phyloP scores from a whole-genome alignment of 345 rosid species.

The Firmiana major region DNA sequence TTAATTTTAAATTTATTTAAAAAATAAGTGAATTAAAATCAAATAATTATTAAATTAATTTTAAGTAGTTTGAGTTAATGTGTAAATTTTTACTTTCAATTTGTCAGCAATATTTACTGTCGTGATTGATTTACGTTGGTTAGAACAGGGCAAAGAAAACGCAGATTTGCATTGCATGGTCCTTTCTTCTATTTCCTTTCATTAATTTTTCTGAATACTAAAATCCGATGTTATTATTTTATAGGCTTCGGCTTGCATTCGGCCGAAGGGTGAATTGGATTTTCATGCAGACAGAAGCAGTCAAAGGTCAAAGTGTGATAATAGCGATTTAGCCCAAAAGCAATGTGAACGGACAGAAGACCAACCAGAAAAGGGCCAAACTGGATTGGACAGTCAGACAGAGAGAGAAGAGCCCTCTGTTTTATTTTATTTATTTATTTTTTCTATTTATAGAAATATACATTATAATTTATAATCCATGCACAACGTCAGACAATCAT shows the following conservation, averaged over 20 bases:
- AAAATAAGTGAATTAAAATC: no score
- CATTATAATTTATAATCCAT: no score
- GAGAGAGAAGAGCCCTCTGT: not conserved
- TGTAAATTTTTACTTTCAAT: no score
- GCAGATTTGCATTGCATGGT: not conserved
- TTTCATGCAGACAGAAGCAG: not conserved
- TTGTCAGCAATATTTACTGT: no score
- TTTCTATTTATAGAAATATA: not conserved
- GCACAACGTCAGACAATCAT: no score
- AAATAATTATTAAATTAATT: no score
- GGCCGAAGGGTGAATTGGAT: not conserved
- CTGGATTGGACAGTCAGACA: slow-evolving; percentile 12
- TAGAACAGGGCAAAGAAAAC: no score
- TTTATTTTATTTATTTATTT: no score
- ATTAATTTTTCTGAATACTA: not conserved
- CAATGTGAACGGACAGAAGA: not conserved
- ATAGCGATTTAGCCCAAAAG: slow-evolving; percentile 6
- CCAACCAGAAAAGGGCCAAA: slow-evolving; percentile 13
- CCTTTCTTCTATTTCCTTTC: not conserved
- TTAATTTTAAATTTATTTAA: no score
- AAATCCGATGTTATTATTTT: not conserved
- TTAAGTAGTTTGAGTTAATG: no score
- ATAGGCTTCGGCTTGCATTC: not conserved
- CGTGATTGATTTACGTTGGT: no score
- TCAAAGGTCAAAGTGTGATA: slow-evolving; percentile 12